Evolutionary conservation across 2,329 filamentous ascomycete genomes (phyloP), one percentile per base, ranked within the genome.

Genomic region (Exophiala aquamarina): DNA sequence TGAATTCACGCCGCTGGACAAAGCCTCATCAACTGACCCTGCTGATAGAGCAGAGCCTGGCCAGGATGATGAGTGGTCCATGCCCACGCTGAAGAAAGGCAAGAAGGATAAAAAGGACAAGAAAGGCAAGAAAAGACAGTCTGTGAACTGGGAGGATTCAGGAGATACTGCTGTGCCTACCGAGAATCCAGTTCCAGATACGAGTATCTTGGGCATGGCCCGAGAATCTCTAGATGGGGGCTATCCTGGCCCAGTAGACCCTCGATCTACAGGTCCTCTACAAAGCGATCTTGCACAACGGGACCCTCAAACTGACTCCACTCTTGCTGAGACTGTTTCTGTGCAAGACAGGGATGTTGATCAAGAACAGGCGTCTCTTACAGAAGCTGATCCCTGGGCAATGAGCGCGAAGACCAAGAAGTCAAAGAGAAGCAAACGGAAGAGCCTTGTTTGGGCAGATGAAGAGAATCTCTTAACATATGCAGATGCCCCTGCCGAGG

Each of bases 71-170:
- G 47, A 49, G 13, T 48, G 49, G 40, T 18, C 15, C 15, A 21
- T 14, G 18, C 9, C 14, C 20, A 31, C 31, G 10, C 18, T 42
- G 1, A 55, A 41, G 33, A 57, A 53, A 36, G 45, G 45, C 10
- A 58, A 54, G 41, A 52, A 52, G 36, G 45, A 42, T 8, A 58
- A 54, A 38, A 52, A 52, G 36, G 55, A 46, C 38, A 55, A 49
- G 28, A 55, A 51, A 35, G 52, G 46, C 18, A 49, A 50, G 41
- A 50, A 54, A 40, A 42, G 41, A 20, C 37, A 47, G 8, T 26
- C 32, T 4, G 34, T 31, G 11, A 20, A 8, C 10, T 46, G 43
- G 41, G 41, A 26, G 23, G 23, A 26, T 6, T 26, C 23, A 26
- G 23, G 6, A 11, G 23, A 26, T 6, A 26, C 11, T 6, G 23